Evolutionary conservation across 2,329 filamentous ascomycete genomes (phyloP).

Genomic region (Sporothrix phasma): DNA sequence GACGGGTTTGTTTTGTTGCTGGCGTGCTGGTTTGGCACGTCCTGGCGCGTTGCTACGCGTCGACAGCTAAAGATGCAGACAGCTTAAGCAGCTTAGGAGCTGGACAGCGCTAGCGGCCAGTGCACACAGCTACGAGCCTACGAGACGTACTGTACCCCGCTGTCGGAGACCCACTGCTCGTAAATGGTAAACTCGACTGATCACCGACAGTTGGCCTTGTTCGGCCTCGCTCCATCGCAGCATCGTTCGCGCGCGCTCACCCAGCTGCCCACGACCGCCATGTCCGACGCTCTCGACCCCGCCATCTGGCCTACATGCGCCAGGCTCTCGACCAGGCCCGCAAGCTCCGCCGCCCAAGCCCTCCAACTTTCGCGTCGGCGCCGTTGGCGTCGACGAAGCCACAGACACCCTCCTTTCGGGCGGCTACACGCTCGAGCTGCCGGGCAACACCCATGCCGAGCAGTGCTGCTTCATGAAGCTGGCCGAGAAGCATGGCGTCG

Average conservation of each 20-base stretch:
- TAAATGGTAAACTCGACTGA: too few species aligned
- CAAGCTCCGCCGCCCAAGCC: conserved; percentile 74
- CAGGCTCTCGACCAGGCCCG: conserved; percentile 66
- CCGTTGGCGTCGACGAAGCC: conserved; percentile 63
- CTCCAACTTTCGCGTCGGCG: conserved; percentile 89
- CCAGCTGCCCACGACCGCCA: background rate
- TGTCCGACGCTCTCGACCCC: conserved; percentile 21
- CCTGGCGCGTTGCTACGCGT: background rate
- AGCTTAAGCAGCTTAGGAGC: too few species aligned
- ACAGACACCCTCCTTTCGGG: conserved; percentile 17
- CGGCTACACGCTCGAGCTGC: conserved; percentile 78
- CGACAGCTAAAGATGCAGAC: background rate
- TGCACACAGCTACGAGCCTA: background rate
- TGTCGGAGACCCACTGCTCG: background rate
- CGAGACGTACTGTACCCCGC: too few species aligned
- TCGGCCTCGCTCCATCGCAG: background rate
- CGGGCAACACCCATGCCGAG: conserved; percentile 93
- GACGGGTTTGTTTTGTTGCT: background rate
- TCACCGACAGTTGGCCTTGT: background rate
- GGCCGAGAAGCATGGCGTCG: conserved; percentile 35
- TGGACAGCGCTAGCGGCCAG: background rate
- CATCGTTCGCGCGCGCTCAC: background rate
- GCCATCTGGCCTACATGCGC: conserved; percentile 49
- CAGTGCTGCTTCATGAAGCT: conserved; percentile 82
- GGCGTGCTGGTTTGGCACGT: background rate